These are phyloP conservation scores for Elongisporangium anandrum DNA, from an alignment of 352 stramenopile species.

Conservation along the genomic window DNA sequence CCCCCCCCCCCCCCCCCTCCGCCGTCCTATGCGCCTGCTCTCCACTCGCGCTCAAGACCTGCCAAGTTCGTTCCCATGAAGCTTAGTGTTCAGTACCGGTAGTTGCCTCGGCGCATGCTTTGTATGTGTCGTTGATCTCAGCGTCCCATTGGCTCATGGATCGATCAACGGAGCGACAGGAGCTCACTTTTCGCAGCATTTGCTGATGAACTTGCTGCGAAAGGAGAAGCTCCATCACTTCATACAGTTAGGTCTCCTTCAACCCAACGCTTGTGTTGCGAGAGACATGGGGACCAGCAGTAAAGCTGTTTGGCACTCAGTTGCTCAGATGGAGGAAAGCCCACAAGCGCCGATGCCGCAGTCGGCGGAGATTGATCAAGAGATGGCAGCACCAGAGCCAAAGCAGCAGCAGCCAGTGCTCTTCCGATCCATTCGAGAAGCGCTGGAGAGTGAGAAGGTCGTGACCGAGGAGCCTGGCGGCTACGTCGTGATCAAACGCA, in stretches of 20 bases:
- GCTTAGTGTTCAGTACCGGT: too few relatives aligned
- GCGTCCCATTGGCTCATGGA: too few relatives aligned
- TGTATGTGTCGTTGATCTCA: too few relatives aligned
- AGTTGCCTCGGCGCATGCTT: too few relatives aligned
- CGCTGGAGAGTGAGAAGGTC: conserved; percentile 28
- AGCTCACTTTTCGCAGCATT: neutral
- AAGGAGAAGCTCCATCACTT: neutral
- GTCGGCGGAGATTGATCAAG: neutral
- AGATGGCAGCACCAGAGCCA: too few relatives aligned
- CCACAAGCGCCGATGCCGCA: neutral
- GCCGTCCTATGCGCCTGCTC: too few relatives aligned
- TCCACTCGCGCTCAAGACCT: too few relatives aligned
- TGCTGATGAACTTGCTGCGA: neutral
- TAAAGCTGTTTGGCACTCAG: too few relatives aligned
- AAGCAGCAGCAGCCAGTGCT: conserved; percentile 4
- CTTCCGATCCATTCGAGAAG: conserved; percentile 41
- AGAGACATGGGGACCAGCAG: neutral
- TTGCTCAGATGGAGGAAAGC: neutral
- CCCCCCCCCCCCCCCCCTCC: too few relatives aligned
- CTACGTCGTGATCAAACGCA: conserved; percentile 31
- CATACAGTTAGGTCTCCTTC: neutral
- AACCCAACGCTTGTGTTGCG: neutral
- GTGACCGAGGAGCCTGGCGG: conserved; percentile 22
- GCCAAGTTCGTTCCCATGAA: too few relatives aligned
- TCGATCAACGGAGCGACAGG: too few relatives aligned